A percentile compares a stretch with the other conserved stretches of the same genome.
Evolutionary conservation across 495 filamentous ascomycete species (phyloP).

Genomic region (Podospora conica): DNA sequence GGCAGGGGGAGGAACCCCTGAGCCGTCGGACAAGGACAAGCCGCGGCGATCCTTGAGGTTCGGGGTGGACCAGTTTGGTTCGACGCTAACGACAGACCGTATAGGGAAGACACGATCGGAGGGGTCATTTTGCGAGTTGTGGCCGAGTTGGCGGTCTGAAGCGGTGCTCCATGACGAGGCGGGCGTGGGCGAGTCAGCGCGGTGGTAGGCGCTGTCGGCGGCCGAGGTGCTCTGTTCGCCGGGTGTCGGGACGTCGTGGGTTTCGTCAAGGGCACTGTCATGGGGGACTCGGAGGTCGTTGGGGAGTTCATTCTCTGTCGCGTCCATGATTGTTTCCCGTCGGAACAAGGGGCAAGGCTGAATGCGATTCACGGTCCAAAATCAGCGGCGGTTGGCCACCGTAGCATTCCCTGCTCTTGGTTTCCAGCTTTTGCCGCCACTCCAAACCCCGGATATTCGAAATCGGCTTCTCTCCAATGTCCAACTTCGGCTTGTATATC

Average conservation of each 20-base stretch:
- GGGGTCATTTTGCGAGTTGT: conserved; percentile 25
- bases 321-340: too few species aligned
- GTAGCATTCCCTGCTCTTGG: not conserved
- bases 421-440: not conserved
- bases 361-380: not conserved
- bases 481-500: not conserved
- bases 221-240: conserved; percentile 6
- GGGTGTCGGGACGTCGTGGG: conserved; percentile 2
- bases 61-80: conserved; percentile 43
- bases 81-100: conserved; percentile 72
- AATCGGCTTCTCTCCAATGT: not conserved
- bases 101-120: conserved; percentile 76
- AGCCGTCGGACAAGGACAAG: conserved; percentile 16
- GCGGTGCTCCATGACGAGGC: conserved; percentile 24
- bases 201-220: conserved; percentile 6
- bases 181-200: conserved; percentile 8
- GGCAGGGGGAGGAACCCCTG: not conserved
- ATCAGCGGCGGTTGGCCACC: not conserved
- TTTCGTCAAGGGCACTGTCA: not conserved
- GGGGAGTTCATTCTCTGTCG: not conserved
- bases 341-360: not conserved
- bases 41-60: conserved; percentile 15
- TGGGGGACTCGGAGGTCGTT: not conserved
- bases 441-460: not conserved
- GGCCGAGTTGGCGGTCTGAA: conserved; percentile 22